These are phyloP conservation scores for Yamadazyma buinensis DNA, from an alignment of 1,139 yeast genomes.

Conservation along the genomic window DNA sequence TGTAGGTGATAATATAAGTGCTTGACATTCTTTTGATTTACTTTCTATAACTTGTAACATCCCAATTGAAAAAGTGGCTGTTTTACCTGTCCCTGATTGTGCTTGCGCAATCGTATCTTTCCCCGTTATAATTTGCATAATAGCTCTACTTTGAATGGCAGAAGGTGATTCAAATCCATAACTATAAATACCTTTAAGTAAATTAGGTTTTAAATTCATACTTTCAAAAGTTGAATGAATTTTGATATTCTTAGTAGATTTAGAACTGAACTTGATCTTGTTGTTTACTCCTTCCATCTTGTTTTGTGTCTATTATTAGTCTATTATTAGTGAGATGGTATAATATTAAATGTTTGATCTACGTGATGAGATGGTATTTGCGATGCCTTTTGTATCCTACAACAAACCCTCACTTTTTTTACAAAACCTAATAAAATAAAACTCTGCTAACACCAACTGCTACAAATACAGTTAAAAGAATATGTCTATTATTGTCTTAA, in stretches of 20 bases:
- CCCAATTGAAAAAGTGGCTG: conserved; percentile 94
- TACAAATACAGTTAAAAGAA: too few species aligned
- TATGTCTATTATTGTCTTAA: conserved; percentile 41
- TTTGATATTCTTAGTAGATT: conserved; percentile 53
- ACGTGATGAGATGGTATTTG: too few species aligned
- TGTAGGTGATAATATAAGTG: conserved; percentile 89
- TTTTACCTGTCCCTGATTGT: conserved; percentile 97
- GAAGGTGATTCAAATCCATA: conserved; percentile 95
- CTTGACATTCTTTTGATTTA: conserved; percentile 67
- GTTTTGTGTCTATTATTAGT: too few species aligned
- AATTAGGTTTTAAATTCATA: conserved; percentile 69
- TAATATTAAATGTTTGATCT: too few species aligned
- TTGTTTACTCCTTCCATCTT: too few species aligned
- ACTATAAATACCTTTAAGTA: conserved; percentile 73
- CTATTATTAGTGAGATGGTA: too few species aligned
- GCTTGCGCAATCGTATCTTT: conserved; percentile 96
- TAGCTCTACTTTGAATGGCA: conserved; percentile 93
- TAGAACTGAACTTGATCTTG: conserved; percentile 15
- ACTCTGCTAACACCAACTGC: too few species aligned
- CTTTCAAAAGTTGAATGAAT: conserved; percentile 70
- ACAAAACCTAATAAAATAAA: too few species aligned
- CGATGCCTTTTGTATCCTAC: too few species aligned
- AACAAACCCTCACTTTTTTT: too few species aligned
- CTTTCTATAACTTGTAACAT: conserved; percentile 79
- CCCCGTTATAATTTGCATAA: conserved; percentile 86